Conservation (phyloP, 129 eudicot genomes). For the Helianthus tuberosus region DNA sequence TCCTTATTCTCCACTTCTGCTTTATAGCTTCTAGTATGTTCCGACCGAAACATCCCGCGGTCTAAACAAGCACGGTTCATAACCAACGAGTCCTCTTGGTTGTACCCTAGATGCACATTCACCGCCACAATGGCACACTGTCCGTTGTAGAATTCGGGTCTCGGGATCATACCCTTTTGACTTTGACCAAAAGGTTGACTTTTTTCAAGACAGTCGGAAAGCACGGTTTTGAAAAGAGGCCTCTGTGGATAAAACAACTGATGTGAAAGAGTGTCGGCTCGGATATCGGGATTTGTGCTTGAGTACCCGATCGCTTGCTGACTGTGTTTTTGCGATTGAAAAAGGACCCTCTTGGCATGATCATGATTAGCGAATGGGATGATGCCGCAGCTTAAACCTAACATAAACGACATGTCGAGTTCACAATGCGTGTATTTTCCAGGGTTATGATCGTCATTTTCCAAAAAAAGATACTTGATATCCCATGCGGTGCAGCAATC, state of each 20-base stretch:
- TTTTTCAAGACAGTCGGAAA: constrained; percentile 82
- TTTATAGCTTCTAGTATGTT: constrained; percentile 78
- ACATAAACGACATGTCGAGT: constrained; percentile 63
- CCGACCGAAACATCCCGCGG: constrained; percentile 90
- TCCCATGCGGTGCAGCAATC: constrained; percentile 92
- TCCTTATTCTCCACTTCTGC: constrained; percentile 78
- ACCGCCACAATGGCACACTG: constrained; percentile 94
- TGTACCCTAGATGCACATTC: constrained; percentile 85
- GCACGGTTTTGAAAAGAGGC: constrained; percentile 76
- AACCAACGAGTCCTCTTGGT: constrained; percentile 89
- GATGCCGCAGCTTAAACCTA: constrained; percentile 76
- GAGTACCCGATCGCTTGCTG: constrained; percentile 85
- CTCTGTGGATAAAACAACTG: constrained; percentile 76
- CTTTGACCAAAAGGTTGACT: constrained; percentile 50
- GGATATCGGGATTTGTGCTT: constrained; percentile 62
- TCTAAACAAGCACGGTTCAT: constrained; percentile 89
- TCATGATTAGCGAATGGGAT: constrained; percentile 89
- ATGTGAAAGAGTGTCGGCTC: constrained; percentile 74
- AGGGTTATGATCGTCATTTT: constrained; percentile 39
- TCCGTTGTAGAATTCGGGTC: constrained; percentile 74
- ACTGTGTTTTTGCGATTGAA: constrained; percentile 86
- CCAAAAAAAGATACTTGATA: constrained; percentile 58
- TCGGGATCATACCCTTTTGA: constrained; percentile 51
- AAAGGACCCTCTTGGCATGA: constrained; percentile 76
- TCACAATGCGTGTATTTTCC: constrained; percentile 87